Evolutionary conservation across 352 stramenopile species (phyloP).

Genomic region (Phytopythium montanum): DNA sequence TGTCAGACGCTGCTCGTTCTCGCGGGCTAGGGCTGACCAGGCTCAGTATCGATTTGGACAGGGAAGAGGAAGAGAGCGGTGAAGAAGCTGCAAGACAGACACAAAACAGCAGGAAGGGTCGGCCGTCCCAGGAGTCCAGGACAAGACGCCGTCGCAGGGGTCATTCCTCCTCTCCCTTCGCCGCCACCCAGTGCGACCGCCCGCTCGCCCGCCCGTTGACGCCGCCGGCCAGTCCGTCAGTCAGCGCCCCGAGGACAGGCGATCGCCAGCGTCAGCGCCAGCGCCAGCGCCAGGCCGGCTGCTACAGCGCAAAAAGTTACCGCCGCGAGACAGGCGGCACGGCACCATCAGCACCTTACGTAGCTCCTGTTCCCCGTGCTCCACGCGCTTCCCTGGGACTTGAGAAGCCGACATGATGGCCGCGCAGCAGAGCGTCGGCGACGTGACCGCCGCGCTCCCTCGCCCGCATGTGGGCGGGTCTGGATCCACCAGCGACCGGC

Average conservation of each 20-base stretch:
- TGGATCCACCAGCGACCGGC: slow-evolving; percentile 5
- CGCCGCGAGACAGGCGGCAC: not conserved
- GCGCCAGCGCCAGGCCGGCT: too few relatives aligned
- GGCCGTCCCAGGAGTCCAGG: too few relatives aligned
- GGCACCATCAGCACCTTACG: not conserved
- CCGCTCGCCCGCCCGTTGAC: too few relatives aligned
- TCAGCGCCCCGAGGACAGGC: not conserved
- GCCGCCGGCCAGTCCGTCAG: not conserved
- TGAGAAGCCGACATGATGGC: slow-evolving; percentile 47
- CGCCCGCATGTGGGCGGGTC: slow-evolving; percentile 22
- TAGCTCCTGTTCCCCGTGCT: too few relatives aligned
- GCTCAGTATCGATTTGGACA: not conserved
- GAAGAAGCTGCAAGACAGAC: not conserved
- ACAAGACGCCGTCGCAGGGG: not conserved
- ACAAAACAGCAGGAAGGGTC: not conserved
- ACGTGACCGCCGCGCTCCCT: slow-evolving; percentile 38
- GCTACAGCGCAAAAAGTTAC: too few relatives aligned
- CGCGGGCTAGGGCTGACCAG: not conserved
- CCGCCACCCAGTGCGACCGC: not conserved
- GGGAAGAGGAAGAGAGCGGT: not conserved
- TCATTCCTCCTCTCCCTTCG: not conserved
- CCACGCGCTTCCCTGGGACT: not conserved
- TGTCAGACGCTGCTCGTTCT: not conserved
- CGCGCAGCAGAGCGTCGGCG: slow-evolving; percentile 43
- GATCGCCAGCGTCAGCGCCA: slow-evolving; percentile 1